Conservation (phyloP, 371 early-diverging fungal species). For the Capillidium rhysosporum region DNA sequence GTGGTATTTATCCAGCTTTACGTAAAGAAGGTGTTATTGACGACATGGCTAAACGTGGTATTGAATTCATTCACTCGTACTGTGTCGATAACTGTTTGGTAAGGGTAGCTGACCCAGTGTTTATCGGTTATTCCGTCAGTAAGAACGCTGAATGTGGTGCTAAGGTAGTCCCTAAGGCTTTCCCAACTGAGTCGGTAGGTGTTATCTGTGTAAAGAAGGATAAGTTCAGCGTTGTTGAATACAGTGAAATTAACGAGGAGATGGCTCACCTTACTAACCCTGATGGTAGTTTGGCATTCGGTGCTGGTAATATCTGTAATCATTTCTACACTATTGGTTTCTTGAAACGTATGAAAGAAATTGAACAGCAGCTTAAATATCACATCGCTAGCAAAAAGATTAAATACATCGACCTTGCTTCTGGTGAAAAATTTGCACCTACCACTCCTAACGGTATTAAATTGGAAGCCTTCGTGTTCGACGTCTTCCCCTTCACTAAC, state of each 20-base stretch:
- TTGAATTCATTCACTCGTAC: constrained; percentile 75
- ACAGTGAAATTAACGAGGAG: constrained; percentile 71
- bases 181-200: constrained; percentile 81
- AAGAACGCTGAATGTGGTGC: constrained; percentile 84
- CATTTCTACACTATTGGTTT: constrained; percentile 91
- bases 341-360: constrained; percentile 54
- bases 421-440: constrained; percentile 53
- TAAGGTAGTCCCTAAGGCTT: constrained; percentile 72
- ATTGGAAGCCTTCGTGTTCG: constrained; percentile 84
- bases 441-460: constrained; percentile 84
- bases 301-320: constrained; percentile 94
- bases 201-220: constrained; percentile 75
- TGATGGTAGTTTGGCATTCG: constrained; percentile 51
- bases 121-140: constrained; percentile 66
- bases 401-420: constrained; percentile 58
- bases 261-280: constrained; percentile 42
- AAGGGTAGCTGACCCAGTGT: constrained; percentile 84
- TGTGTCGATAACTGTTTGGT: constrained; percentile 91
- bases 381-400: constrained; percentile 97
- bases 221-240: constrained; percentile 80
- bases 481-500: constrained; percentile 80
- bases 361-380: constrained; percentile 70
- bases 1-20: constrained; percentile 74
- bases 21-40: constrained; percentile 50
- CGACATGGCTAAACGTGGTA: constrained; percentile 50